phyloP scores from a whole-genome alignment of 768 basidiomycete genomes.

The Pleurotus cornucopiae region DNA sequence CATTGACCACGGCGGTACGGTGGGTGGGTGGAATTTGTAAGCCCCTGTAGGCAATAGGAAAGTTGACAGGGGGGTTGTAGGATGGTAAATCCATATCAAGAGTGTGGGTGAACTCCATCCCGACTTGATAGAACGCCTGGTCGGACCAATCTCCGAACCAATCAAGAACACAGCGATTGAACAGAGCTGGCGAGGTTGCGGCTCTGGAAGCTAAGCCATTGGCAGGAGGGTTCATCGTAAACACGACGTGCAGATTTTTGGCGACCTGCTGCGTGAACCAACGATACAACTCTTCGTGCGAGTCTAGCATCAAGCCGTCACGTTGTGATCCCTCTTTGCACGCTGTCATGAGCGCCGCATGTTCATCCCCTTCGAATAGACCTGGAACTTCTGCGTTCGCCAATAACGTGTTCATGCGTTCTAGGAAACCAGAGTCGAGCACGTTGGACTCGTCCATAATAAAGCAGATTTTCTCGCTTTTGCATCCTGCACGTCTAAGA shows the following conservation, averaged over 20 bases:
- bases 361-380: conserved; percentile 99
- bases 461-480: conserved; percentile 99
- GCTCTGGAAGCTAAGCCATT: conserved; percentile 94
- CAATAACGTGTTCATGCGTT: conserved; percentile 99
- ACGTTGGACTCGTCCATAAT: conserved; percentile 99
- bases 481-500: conserved; percentile 92
- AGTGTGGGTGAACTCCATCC: conserved; percentile 91
- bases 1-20: conserved; percentile 89
- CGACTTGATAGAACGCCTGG: conserved; percentile 97
- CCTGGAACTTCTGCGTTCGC: conserved; percentile 99
- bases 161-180: conserved; percentile 98
- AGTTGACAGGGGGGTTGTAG: conserved; percentile 74
- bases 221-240: conserved; percentile 98
- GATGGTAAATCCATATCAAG: conserved; percentile 87
- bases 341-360: conserved; percentile 96
- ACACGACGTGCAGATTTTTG: conserved; percentile 96
- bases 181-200: conserved; percentile 95
- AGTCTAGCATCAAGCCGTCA: conserved; percentile 97
- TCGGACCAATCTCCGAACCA: conserved; percentile 99
- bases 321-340: conserved; percentile 99
- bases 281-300: conserved; percentile 93
- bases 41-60: conserved; percentile 87
- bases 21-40: conserved; percentile 85
- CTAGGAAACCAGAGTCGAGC: conserved; percentile 96
- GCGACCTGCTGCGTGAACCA: conserved; percentile 99